Base-by-base conservation (phyloP, 306 rosid genomes). In the Quercus cerris region DNA sequence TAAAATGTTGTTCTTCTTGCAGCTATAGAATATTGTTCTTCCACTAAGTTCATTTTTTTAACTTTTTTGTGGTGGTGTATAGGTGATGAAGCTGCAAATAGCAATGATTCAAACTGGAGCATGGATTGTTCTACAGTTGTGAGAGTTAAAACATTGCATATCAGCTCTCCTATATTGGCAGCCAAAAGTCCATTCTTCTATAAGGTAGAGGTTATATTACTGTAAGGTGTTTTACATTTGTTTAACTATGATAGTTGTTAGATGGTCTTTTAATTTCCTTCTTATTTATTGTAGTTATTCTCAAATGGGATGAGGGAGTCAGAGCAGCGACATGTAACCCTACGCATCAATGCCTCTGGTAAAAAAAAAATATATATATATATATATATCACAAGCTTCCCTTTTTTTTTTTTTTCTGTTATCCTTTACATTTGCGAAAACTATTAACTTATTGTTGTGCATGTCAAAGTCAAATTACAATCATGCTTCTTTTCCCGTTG, bases 241-340 rank as follows among this genome's bases (percentile, higher is more conserved):
- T 79, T 55, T 78, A 56, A 62, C 33, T 71, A 14, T 61, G 52
- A 1, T 72, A 7, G 5, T 66, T 70, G 71, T 70, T 81, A 23
- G 78, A 77, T 58, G 1, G 28, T 51, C 51, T 49, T 76, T 78
- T 77, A 59, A 71, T 82, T 49, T 77, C 23, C 68, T 31, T 74
- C 44, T 20, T 17, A 22, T 59, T 67, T 59, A 22, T 78, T 69
- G 46, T 85, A 96, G 99, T 90, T 96, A 68, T 96, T 96, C 82
- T 96, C 99, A 13, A 96, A 93, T 78, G 98, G 98, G 79, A 96
- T 93, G 98, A 96, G 88, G 86, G 98, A 96, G 85, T 96, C 99
- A 28, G 99, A 93, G 76, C 92, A 91, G 61, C 87, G 99, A 76
- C 96, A 90, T 72, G 97, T 93, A 67, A 90, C 94, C 73, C 84